Conservation (phyloP, 2,329 filamentous ascomycete species). For the Lachnellula arida region DNA sequence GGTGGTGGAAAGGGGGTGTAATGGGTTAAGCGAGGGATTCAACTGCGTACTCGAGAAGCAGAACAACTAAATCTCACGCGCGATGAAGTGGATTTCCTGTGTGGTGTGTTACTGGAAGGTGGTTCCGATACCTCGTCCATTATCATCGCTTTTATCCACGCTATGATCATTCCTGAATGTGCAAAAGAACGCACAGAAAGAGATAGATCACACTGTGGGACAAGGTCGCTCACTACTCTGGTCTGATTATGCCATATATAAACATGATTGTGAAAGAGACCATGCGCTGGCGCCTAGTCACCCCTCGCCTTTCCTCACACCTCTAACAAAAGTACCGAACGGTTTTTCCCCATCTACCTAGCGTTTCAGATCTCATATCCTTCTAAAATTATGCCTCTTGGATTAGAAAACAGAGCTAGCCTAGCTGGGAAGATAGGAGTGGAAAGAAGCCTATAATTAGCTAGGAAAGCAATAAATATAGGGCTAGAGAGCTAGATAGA, state of each 20-base stretch:
- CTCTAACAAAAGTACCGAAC: conserved; percentile 34
- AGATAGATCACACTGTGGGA: conserved; percentile 46
- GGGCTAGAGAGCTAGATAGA: too few relatives aligned
- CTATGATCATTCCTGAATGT: conserved; percentile 22
- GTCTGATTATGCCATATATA: conserved; percentile 44
- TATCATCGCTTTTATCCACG: conserved; percentile 36
- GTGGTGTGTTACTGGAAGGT: conserved; percentile 29
- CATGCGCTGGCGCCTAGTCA: conserved; percentile 37
- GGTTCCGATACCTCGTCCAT: conserved; percentile 37
- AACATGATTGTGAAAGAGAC: conserved; percentile 42
- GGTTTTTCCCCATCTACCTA: too few relatives aligned
- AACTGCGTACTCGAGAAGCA: conserved; percentile 23
- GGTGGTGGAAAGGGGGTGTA: too few relatives aligned
- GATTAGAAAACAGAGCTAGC: too few relatives aligned
- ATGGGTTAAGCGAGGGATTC: too few relatives aligned
- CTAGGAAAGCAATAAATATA: too few relatives aligned
- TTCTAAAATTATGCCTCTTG: too few relatives aligned
- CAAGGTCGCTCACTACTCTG: conserved; percentile 40
- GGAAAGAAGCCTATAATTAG: too few relatives aligned
- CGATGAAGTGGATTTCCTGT: conserved; percentile 36
- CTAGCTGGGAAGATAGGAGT: too few relatives aligned
- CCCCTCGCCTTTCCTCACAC: conserved; percentile 33
- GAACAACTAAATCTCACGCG: conserved; percentile 28
- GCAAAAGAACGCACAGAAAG: conserved; percentile 31
- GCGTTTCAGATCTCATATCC: too few relatives aligned